A percentile compares a stretch with the other conserved stretches of the same genome.
phyloP scores from a whole-genome alignment of 805 yeast genomes.

The Sugiyamaella floridensis region DNA sequence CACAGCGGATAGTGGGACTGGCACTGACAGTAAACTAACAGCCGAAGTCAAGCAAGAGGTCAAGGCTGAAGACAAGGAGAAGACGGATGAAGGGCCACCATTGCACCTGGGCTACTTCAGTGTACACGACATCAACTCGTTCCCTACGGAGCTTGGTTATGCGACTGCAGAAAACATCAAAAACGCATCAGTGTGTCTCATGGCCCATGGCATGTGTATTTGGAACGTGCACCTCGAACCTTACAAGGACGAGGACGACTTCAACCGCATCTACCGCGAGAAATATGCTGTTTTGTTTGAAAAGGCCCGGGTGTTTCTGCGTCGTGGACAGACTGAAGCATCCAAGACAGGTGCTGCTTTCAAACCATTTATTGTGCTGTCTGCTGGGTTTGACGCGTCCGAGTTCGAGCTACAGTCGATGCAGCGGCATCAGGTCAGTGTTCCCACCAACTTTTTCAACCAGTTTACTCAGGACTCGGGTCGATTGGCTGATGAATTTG shows the following conservation, averaged over 20 bases:
- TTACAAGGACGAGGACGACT: slow-evolving; percentile 58
- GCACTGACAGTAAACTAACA: neutral
- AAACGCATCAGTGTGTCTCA: slow-evolving; percentile 71
- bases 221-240: slow-evolving; percentile 80
- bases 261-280: slow-evolving; percentile 51
- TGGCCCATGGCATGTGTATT: slow-evolving; percentile 67
- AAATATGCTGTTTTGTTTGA: slow-evolving; percentile 55
- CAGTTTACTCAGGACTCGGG: slow-evolving; percentile 66
- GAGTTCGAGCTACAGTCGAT: slow-evolving; percentile 75
- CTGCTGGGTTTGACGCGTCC: slow-evolving; percentile 86
- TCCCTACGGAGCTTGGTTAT: slow-evolving; percentile 73
- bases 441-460: slow-evolving; percentile 73
- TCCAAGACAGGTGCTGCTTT: slow-evolving; percentile 35
- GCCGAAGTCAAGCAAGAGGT: slow-evolving; percentile 16
- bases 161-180: slow-evolving; percentile 64
- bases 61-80: slow-evolving; percentile 1
- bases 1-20: neutral
- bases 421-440: slow-evolving; percentile 79
- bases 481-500: slow-evolving; percentile 55
- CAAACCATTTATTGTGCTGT: slow-evolving; percentile 57
- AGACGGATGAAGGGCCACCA: slow-evolving; percentile 15
- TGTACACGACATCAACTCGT: slow-evolving; percentile 76
- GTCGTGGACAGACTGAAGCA: slow-evolving; percentile 17
- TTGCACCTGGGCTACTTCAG: slow-evolving; percentile 79
- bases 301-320: slow-evolving; percentile 59